These are phyloP conservation scores for Cornus suecica DNA, from an alignment of 148 eudicot species.

Conservation along the genomic window DNA sequence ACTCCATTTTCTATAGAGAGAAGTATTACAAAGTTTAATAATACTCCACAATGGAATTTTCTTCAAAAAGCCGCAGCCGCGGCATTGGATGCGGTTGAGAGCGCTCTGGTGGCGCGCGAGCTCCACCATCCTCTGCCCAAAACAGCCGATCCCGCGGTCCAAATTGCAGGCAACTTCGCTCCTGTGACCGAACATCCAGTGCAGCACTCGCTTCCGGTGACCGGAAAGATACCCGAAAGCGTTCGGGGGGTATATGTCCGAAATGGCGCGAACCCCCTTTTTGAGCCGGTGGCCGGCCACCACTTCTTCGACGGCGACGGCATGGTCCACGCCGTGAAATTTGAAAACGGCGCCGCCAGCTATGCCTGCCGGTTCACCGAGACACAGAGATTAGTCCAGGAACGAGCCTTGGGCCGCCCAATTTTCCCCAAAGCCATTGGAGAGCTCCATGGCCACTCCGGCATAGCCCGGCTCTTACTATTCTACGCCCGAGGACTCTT, in stretches of 20 bases:
- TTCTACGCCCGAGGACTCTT: conserved; percentile 27
- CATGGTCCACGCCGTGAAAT: conserved; percentile 41
- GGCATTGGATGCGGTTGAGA: conserved; percentile 14
- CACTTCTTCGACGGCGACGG: conserved; percentile 36
- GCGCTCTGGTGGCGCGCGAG: conserved; percentile 14
- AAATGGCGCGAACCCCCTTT: conserved; percentile 22
- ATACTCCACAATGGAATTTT: conserved; percentile 11
- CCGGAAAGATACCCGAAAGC: conserved; percentile 15
- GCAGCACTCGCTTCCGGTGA: neutral
- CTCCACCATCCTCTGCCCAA: conserved; percentile 11
- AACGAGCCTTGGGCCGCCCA: conserved; percentile 25
- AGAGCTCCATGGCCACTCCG: conserved; percentile 43
- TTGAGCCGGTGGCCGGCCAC: conserved; percentile 24
- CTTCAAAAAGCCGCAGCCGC: conserved; percentile 14
- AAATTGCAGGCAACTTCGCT: conserved; percentile 29
- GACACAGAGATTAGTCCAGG: conserved; percentile 34
- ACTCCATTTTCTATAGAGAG: neutral
- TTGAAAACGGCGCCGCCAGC: conserved; percentile 19
- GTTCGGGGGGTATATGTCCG: conserved; percentile 17
- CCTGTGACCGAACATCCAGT: conserved; percentile 22
- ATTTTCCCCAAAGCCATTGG: conserved; percentile 47
- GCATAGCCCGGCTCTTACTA: conserved; percentile 31
- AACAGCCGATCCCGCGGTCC: conserved; percentile 23
- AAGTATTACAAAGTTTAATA: neutral
- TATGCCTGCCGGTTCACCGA: conserved; percentile 42